Evolutionary conservation across 345 rosid genomes (phyloP), one percentile per base, ranked within the genome.

Genomic region (Euphorbia pulcherrima): DNA sequence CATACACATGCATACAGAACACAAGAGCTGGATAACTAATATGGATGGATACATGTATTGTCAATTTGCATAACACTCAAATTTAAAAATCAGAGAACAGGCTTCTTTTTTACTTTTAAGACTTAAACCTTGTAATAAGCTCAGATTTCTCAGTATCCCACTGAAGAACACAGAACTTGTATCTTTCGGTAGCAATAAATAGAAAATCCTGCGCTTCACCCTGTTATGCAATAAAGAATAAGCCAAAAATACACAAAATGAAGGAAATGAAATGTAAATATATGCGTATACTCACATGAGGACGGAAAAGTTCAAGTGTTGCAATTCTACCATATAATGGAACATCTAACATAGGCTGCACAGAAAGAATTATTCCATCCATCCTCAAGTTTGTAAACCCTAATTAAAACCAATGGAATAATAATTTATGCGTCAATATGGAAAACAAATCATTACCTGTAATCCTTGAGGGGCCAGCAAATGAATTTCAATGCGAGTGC

Each of bases 281-380:
- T 64, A 37, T 56, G 44, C 30, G 16, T 57, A 57, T 66, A 74
- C 98, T 90, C 80, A 93, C 98, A 75, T 89, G 89, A 58, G 99
- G 96, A 37, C 95, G 90, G 68, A 91, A 94, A 77, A 94, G 86
- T 78, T 94, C 92, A 56, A 94, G 78, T 0, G 92, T 94, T 1
- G 96, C 92, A 72, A 94, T 94, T 83, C 99, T 88, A 71, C 99
- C 97, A 75, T 91, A 91, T 67, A 94, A 78, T 16, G 96, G 97
- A 64, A 91, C 97, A 68, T 94, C 97, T 74, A 89, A 57, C 84
- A 94, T 84, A 71, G 87, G 88, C 98, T 93, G 89, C 80, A 79
- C 6, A 60, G 46, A 28, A n/a, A 61, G 37, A 61, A 72, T 60
- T 26, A n/a, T n/a, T 35, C 30, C 28, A 77, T n/a, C 59, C 37